Evolutionary conservation across 2,329 filamentous ascomycete species (phyloP).

Genomic region (Trichocomaceae sp.): DNA sequence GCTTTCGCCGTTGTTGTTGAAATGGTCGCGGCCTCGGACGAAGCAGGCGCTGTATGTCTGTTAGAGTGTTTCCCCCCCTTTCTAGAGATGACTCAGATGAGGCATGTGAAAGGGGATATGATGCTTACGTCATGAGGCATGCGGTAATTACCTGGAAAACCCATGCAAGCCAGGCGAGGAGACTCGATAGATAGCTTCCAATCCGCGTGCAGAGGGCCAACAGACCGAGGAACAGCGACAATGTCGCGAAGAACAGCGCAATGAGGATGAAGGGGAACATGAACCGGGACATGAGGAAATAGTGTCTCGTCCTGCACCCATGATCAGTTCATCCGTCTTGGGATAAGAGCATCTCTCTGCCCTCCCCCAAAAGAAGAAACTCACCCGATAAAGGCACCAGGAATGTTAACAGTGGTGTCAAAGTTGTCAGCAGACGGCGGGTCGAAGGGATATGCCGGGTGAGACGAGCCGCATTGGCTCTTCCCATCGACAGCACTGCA

Average conservation of each 20-base stretch:
- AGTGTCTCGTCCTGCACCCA: slow-evolving; percentile 51
- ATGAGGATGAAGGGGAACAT: slow-evolving; percentile 89
- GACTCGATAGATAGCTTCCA: slow-evolving; percentile 45
- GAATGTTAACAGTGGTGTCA: slow-evolving; percentile 48
- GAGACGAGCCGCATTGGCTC: slow-evolving; percentile 58
- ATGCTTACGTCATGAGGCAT: slow-evolving; percentile 55
- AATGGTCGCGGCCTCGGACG: slow-evolving; percentile 51
- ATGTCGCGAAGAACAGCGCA: slow-evolving; percentile 64
- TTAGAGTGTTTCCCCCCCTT: neutral
- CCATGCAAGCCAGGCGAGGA: slow-evolving; percentile 48
- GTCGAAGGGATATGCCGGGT: slow-evolving; percentile 61
- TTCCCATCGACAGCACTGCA: slow-evolving; percentile 56
- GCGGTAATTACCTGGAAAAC: slow-evolving; percentile 55
- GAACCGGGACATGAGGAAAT: slow-evolving; percentile 83
- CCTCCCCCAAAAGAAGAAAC: no score
- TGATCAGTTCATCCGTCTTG: neutral
- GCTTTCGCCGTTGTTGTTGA: slow-evolving; percentile 44
- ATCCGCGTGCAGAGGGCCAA: slow-evolving; percentile 49
- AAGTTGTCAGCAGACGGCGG: slow-evolving; percentile 53
- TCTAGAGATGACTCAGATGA: neutral
- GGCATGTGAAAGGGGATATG: neutral
- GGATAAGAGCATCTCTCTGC: neutral
- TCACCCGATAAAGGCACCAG: slow-evolving; percentile 49
- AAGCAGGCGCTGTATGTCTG: slow-evolving; percentile 47
- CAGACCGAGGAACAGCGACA: slow-evolving; percentile 41